phyloP scores from a whole-genome alignment of 495 filamentous ascomycete species.

The Apodospora peruviana region DNA sequence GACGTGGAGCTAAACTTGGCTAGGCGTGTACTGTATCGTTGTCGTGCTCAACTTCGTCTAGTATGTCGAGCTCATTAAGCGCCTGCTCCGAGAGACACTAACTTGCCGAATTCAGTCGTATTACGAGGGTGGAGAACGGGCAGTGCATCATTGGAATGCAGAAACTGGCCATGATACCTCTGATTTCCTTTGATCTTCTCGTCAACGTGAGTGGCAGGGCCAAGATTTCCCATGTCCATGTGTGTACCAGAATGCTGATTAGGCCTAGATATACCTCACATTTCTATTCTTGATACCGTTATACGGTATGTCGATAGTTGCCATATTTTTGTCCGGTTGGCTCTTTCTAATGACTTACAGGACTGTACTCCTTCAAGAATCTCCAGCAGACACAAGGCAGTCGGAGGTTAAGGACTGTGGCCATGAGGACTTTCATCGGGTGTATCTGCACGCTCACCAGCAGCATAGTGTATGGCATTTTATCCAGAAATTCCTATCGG shows the following conservation, averaged over 20 bases:
- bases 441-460: slow-evolving; percentile 41
- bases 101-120: slow-evolving; percentile 28
- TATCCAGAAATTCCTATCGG: background rate
- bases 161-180: slow-evolving; percentile 41
- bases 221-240: background rate
- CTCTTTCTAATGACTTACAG: slow-evolving; percentile 10
- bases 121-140: slow-evolving; percentile 39
- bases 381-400: slow-evolving; percentile 26
- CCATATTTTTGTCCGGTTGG: background rate
- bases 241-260: slow-evolving; percentile 7
- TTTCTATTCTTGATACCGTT: slow-evolving; percentile 44
- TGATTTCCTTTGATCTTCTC: slow-evolving; percentile 44
- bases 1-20: slow-evolving; percentile 13
- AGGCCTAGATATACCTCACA: slow-evolving; percentile 44
- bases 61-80: slow-evolving; percentile 30
- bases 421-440: slow-evolving; percentile 45
- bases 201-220: slow-evolving; percentile 35
- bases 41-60: slow-evolving; percentile 45
- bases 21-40: slow-evolving; percentile 42
- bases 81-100: background rate
- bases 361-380: slow-evolving; percentile 36
- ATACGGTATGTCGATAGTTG: slow-evolving; percentile 25
- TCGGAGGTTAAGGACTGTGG: slow-evolving; percentile 31
- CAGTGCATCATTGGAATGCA: slow-evolving; percentile 50
- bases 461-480: slow-evolving; percentile 38